Evolutionary conservation across 2,329 filamentous ascomycete genomes (phyloP).

Genomic region (Cladosporium cucumerinum): DNA sequence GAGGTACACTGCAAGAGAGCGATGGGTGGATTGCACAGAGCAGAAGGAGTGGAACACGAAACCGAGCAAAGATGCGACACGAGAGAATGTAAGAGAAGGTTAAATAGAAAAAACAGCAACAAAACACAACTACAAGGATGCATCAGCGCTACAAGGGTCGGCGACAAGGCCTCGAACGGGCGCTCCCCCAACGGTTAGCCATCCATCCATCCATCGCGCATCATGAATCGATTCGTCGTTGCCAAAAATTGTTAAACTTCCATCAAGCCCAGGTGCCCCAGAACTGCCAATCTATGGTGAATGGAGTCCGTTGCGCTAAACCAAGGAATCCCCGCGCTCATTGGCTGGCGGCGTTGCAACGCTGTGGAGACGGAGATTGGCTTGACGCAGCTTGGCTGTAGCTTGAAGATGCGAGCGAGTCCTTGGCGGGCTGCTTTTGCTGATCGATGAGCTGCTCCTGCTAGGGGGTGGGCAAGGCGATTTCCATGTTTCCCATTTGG

Average conservation of each 20-base stretch:
- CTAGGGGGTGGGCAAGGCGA: background rate
- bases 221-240: slow-evolving; percentile 7
- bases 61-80: slow-evolving; percentile 9
- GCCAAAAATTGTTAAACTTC: background rate
- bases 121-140: background rate
- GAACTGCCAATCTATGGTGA: slow-evolving; percentile 5
- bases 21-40: slow-evolving; percentile 2
- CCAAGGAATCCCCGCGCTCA: background rate
- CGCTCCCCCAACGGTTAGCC: background rate
- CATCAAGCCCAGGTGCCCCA: background rate
- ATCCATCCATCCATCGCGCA: background rate
- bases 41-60: background rate
- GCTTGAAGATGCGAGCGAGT: slow-evolving; percentile 8
- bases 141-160: background rate
- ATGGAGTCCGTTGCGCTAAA: slow-evolving; percentile 9
- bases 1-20: background rate
- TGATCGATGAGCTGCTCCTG: background rate
- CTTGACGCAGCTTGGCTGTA: slow-evolving; percentile 10
- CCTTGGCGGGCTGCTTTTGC: background rate
- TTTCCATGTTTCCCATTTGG: background rate
- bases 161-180: slow-evolving; percentile 3
- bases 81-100: background rate
- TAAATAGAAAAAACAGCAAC: background rate
- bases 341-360: background rate
- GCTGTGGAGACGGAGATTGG: slow-evolving; percentile 14